These are phyloP conservation scores for Ascochyta koolunga DNA, from an alignment of 2,329 filamentous ascomycete genomes.

Conservation along the genomic window DNA sequence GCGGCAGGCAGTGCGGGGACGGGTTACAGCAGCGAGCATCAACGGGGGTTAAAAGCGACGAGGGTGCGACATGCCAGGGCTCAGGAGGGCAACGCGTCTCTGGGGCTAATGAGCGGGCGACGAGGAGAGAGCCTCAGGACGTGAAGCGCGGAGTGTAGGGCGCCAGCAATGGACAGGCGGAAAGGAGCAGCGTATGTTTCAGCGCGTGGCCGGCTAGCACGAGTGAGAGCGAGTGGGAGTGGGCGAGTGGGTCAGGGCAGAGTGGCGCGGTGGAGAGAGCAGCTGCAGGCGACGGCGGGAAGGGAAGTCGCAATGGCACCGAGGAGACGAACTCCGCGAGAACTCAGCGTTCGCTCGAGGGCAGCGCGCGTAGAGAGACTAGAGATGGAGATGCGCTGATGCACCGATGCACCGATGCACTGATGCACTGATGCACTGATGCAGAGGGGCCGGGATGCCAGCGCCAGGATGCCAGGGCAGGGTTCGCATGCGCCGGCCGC, in stretches of 20 bases:
- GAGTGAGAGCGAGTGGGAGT: too few species aligned
- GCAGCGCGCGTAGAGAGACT: conserved; percentile 2
- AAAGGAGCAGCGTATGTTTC: conserved; percentile 31
- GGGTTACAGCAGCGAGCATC: conserved; percentile 26
- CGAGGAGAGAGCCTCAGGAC: conserved; percentile 12
- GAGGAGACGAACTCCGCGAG: conserved; percentile 2
- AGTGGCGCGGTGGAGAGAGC: background rate
- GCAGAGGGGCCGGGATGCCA: conserved; percentile 1
- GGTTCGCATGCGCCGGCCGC: conserved; percentile 16
- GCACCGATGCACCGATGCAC: too few species aligned
- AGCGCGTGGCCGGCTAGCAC: conserved; percentile 17
- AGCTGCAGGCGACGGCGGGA: conserved; percentile 11
- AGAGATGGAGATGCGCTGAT: conserved; percentile 5
- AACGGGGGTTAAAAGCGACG: conserved; percentile 18
- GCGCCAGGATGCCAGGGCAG: conserved; percentile 11
- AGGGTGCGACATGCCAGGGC: conserved; percentile 36
- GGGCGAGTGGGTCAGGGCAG: conserved; percentile 3
- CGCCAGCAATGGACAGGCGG: conserved; percentile 26
- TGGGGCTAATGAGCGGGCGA: conserved; percentile 13
- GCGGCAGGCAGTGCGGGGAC: conserved; percentile 24
- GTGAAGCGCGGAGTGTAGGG: conserved; percentile 19
- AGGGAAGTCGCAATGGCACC: conserved; percentile 9
- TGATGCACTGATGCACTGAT: too few species aligned
- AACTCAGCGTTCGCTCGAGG: conserved; percentile 2
- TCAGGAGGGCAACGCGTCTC: conserved; percentile 23